phyloP scores from a whole-genome alignment of 2,329 filamentous ascomycete species.

The Arthroderma uncinatum region DNA sequence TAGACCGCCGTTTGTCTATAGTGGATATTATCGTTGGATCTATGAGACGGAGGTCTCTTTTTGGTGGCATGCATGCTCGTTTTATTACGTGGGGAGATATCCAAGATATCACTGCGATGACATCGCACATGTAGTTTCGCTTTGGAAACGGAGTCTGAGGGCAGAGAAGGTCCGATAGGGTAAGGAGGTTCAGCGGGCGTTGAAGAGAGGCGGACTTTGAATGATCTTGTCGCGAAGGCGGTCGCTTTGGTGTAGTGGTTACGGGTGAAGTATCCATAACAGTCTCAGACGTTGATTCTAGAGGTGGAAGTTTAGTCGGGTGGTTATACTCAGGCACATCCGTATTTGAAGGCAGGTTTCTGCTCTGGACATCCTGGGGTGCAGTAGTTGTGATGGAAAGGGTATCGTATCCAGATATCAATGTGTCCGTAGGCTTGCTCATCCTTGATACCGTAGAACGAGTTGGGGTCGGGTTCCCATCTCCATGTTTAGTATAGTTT shows the following conservation, averaged over 20 bases:
- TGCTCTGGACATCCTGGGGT: neutral
- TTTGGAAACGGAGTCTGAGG: conserved; percentile 14
- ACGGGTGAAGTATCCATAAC: neutral
- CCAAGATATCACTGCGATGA: conserved; percentile 21
- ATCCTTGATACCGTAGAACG: neutral
- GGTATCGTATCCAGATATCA: neutral
- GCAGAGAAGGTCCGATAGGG: conserved; percentile 16
- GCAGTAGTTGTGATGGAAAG: too few relatives aligned
- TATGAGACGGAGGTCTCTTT: conserved; percentile 23
- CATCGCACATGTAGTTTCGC: conserved; percentile 20
- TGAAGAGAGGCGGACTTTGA: neutral
- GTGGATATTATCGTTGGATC: conserved; percentile 16
- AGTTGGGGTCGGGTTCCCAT: neutral
- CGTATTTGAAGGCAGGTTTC: neutral
- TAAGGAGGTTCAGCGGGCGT: conserved; percentile 9
- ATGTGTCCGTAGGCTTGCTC: neutral
- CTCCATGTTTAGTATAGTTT: neutral
- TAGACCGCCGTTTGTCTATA: neutral
- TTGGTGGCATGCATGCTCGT: conserved; percentile 19
- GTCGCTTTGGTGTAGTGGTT: neutral
- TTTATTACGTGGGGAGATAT: conserved; percentile 18
- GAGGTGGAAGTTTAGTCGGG: too few relatives aligned
- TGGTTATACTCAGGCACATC: too few relatives aligned
- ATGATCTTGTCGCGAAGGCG: neutral
- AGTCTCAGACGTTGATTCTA: too few relatives aligned